phyloP scores from a whole-genome alignment of 179 eudicot genomes.

The Gypsophila paniculata region DNA sequence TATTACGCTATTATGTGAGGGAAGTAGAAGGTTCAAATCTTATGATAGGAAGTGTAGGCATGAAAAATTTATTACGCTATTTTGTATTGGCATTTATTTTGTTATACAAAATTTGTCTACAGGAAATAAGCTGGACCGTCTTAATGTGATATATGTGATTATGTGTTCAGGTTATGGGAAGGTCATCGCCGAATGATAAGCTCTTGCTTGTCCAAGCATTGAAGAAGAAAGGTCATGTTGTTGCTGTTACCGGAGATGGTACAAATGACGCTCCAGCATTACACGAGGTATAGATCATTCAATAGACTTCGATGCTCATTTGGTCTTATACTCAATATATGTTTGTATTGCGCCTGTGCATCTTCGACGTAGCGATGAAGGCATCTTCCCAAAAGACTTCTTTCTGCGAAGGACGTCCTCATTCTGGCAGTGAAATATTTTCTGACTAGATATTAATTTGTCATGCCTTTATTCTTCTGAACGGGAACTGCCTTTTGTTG shows the following conservation, averaged over 20 bases:
- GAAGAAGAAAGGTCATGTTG: conserved; percentile 80
- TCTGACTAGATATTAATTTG: not conserved
- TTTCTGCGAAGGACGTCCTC: not conserved
- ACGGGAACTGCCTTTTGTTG: no score
- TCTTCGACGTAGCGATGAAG: not conserved
- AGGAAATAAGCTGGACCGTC: not conserved
- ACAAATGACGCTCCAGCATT: conserved; percentile 98
- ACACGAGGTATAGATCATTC: conserved; percentile 52
- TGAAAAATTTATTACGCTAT: no score
- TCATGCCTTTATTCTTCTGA: no score
- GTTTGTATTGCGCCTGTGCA: not conserved
- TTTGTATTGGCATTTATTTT: no score
- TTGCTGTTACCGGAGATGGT: conserved; percentile 97
- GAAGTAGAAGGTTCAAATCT: no score
- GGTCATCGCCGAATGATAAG: conserved; percentile 93
- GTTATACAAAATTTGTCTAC: no score
- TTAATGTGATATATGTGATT: not conserved
- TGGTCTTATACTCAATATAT: not conserved
- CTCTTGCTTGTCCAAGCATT: conserved; percentile 87
- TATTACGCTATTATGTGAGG: no score
- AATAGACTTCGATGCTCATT: not conserved
- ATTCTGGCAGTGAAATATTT: not conserved
- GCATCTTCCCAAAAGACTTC: not conserved
- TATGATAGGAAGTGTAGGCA: no score
- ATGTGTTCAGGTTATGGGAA: conserved; percentile 75